Percentiles rank a stretch among this genome's conserved stretches.
Evolutionary conservation across 2,329 filamentous ascomycete species (phyloP).

Genomic region (Aspergillus sergii): DNA sequence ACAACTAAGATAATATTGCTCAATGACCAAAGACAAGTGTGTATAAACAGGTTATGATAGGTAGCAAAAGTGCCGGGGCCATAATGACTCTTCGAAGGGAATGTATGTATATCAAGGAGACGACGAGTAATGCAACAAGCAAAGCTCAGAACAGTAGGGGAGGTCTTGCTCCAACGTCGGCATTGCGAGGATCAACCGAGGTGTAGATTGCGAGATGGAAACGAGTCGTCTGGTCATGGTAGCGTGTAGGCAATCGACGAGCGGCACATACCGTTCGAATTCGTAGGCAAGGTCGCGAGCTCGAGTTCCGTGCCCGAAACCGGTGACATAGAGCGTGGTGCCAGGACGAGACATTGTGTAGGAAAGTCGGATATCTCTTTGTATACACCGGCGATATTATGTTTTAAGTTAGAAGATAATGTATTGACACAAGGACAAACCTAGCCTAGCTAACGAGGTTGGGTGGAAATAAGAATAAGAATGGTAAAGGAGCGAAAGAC

Average conservation of each 20-base stretch:
- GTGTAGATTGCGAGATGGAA: conserved; percentile 34
- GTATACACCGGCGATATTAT: background rate
- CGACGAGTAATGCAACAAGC: conserved; percentile 8
- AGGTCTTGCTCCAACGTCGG: conserved; percentile 21
- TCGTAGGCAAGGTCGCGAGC: conserved; percentile 99
- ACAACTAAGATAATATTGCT: background rate
- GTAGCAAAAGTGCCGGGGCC: background rate
- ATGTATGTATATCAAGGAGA: conserved; percentile 11
- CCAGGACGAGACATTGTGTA: conserved; percentile 81
- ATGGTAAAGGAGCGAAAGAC: background rate
- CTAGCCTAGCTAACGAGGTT: background rate
- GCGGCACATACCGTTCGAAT: conserved; percentile 98
- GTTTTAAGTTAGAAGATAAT: too few species aligned
- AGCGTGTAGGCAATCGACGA: conserved; percentile 45
- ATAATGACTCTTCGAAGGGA: conserved; percentile 5
- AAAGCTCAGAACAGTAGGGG: conserved; percentile 15
- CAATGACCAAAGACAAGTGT: conserved; percentile 13
- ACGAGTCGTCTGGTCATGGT: conserved; percentile 40
- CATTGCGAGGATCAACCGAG: conserved; percentile 33
- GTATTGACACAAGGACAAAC: background rate
- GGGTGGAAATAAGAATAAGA: background rate
- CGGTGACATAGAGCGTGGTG: conserved; percentile 96
- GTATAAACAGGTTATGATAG: background rate
- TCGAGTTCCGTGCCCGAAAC: conserved; percentile 98
- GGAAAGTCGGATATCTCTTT: background rate